Base-by-base conservation (phyloP, 2,329 filamentous ascomycete species). In the Verticillium tricorpus region DNA sequence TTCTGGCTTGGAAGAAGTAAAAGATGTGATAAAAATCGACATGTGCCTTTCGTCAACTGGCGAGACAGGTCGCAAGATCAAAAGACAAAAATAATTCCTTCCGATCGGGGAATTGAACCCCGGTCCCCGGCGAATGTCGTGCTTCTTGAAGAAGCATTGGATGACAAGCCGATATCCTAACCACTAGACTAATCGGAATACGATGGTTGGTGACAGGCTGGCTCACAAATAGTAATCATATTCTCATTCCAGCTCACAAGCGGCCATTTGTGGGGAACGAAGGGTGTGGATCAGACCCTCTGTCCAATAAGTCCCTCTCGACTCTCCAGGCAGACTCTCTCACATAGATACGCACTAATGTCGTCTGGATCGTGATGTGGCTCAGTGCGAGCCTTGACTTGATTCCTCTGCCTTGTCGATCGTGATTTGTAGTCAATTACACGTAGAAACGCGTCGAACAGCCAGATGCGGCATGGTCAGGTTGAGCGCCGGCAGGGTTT, bases 61-160 rank as follows among this genome's bases (percentile, higher is more conserved):
- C 28, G 28, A 28, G 28, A 28, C 28, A 5, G 28, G 4, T 28
- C 28, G 28, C 28, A 28, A 28, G 28, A 28, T 28, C 28, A 28
- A 9, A 52, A 2, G 6, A 3, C n/a, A 25, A 52, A 52, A 25
- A 7, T 2, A 25, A 9, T 12, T 2, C 14, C 45, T 52, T 52
- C 45, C 45, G 45, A 52, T 52, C 45, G 45, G 45, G 45, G 45
- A 52, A 52, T 52, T 52, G 45, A 52, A 52, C 45, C 45, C 45
- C 45, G 45, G 45, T 52, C 45, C 45, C 45, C 45, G 45, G 45
- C 45, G 45, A 52, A 52, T 52, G 45, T 52, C 19, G 11, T 11
- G 1, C n/a, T 52, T 11, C 14, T 3, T 19, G 1, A 17, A 5
- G 15, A 7, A 52, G 34, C 34, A 3, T 12, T 35, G 12, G 45